phyloP scores from a whole-genome alignment of 2,329 filamentous ascomycete genomes.

The Rutstroemia sp. region DNA sequence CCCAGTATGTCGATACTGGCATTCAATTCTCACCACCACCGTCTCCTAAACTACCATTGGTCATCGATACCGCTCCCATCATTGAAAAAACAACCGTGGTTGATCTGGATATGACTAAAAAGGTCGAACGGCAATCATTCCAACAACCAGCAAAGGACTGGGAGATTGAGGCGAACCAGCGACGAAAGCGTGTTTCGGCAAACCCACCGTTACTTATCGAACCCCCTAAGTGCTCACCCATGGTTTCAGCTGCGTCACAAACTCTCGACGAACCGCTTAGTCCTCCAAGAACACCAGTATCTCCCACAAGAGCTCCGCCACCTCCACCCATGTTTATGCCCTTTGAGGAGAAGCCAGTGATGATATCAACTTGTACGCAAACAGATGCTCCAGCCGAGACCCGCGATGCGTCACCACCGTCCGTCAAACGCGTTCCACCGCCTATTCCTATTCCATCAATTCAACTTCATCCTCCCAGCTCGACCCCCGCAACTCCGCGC shows the following conservation, averaged over 20 bases:
- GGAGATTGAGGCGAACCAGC: slow-evolving; percentile 67
- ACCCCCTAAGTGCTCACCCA: slow-evolving; percentile 36
- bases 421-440: slow-evolving; percentile 22
- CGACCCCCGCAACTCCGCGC: slow-evolving; percentile 71
- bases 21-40: slow-evolving; percentile 78
- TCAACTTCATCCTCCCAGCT: slow-evolving; percentile 81
- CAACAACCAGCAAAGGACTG: slow-evolving; percentile 34
- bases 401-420: slow-evolving; percentile 26
- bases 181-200: slow-evolving; percentile 59
- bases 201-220: slow-evolving; percentile 44
- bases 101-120: background rate
- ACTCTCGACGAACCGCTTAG: slow-evolving; percentile 55
- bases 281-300: slow-evolving; percentile 57
- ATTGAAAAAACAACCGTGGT: slow-evolving; percentile 33
- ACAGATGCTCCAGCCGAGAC: slow-evolving; percentile 36
- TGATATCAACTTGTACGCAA: slow-evolving; percentile 54
- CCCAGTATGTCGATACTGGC: slow-evolving; percentile 64
- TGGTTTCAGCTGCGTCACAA: slow-evolving; percentile 60
- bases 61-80: slow-evolving; percentile 33
- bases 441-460: slow-evolving; percentile 66
- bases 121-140: slow-evolving; percentile 31
- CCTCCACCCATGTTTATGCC: slow-evolving; percentile 25
- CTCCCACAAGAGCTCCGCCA: slow-evolving; percentile 37
- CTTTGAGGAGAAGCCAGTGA: slow-evolving; percentile 30
- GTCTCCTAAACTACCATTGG: slow-evolving; percentile 49